Conservation (phyloP, 2,329 filamentous ascomycete species). For the Fusarium subtropicale region DNA sequence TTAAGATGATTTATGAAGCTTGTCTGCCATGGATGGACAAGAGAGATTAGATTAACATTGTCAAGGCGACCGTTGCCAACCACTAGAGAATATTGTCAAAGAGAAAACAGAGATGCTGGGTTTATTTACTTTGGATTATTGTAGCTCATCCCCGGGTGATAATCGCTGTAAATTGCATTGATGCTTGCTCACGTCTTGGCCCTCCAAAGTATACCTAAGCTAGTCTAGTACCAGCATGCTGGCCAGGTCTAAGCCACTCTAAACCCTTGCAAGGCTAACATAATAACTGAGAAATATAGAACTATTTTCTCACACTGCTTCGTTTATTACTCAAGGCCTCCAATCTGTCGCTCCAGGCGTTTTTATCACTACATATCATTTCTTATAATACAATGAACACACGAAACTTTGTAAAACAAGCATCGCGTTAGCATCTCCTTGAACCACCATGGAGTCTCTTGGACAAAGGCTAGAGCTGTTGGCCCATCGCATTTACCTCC, state of each 20-base stretch:
- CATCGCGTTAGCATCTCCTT: background rate
- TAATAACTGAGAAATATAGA: background rate
- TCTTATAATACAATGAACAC: background rate
- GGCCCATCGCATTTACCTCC: background rate
- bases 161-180: no score
- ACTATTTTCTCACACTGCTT: background rate
- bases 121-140: no score
- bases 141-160: no score
- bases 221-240: no score
- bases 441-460: background rate
- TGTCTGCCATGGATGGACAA: conserved; percentile 9
- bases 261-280: background rate
- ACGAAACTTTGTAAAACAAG: no score
- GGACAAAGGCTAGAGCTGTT: background rate
- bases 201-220: no score
- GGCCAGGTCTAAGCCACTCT: background rate
- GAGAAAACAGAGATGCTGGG: no score
- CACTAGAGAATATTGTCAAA: background rate
- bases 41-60: background rate
- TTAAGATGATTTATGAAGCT: conserved; percentile 12
- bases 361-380: background rate
- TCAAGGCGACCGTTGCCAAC: background rate
- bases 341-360: no score
- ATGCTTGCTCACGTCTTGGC: no score
- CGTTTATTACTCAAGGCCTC: no score